A percentile compares a stretch with the other conserved stretches of the same genome.
Evolutionary conservation across 345 rosid species (phyloP).

Genomic region (Salix udensis): DNA sequence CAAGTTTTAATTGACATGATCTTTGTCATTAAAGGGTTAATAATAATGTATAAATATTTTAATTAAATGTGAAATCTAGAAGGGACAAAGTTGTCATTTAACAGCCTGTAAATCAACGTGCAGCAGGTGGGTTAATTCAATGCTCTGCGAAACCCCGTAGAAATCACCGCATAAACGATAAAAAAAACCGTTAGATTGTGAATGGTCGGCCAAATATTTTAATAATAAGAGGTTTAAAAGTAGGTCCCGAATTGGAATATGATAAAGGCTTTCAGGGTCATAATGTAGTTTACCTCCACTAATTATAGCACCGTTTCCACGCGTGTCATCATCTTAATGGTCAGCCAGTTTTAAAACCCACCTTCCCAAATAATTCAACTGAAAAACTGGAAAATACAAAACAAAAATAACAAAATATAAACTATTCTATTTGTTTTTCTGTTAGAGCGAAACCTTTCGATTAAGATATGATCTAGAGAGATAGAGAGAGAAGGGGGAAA

Average conservation of each 20-base stretch:
- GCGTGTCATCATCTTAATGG: slow-evolving; percentile 32
- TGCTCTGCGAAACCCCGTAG: background rate
- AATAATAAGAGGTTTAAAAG: background rate
- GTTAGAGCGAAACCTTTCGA: background rate
- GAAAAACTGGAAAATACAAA: slow-evolving; percentile 5
- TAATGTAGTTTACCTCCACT: background rate
- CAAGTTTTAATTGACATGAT: no score
- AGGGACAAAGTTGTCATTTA: background rate
- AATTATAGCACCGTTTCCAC: background rate
- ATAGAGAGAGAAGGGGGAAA: slow-evolving; percentile 20
- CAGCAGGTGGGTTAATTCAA: no score
- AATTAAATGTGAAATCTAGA: no score
- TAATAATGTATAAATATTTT: no score
- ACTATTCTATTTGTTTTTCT: background rate
- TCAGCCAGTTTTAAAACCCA: background rate
- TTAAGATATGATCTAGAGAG: background rate
- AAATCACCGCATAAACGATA: slow-evolving; percentile 11
- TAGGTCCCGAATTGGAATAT: background rate
- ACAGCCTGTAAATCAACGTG: background rate
- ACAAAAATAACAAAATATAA: background rate
- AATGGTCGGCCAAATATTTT: slow-evolving; percentile 18
- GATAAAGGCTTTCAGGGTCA: background rate
- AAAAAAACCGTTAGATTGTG: slow-evolving; percentile 28
- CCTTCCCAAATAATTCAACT: slow-evolving; percentile 2
- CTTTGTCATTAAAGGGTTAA: no score